phyloP scores from a whole-genome alignment of 495 filamentous ascomycete species.

The Melanomma pulvis-pyrius region DNA sequence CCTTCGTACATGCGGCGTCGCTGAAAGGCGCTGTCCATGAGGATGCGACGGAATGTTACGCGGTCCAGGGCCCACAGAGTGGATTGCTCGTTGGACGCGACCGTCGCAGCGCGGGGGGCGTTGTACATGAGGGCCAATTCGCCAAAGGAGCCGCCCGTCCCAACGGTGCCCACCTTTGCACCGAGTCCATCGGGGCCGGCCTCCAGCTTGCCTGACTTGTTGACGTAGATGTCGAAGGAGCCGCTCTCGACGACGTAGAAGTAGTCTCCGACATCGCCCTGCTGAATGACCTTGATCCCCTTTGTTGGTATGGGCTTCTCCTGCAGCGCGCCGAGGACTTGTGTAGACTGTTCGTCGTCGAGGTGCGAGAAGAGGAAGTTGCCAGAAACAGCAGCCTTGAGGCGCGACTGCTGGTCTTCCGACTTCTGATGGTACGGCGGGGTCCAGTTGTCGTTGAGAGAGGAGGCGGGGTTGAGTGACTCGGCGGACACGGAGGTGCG shows the following conservation, averaged over 20 bases:
- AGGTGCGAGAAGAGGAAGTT: constrained; percentile 96
- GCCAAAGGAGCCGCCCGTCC: constrained; percentile 92
- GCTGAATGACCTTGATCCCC: constrained; percentile 93
- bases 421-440: constrained; percentile 84
- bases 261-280: constrained; percentile 95
- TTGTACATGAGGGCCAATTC: constrained; percentile 99
- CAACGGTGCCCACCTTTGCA: constrained; percentile 76
- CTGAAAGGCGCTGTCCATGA: constrained; percentile 98
- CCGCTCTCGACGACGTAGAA: constrained; percentile 97
- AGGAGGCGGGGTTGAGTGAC: constrained; percentile 84
- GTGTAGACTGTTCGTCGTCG: constrained; percentile 84
- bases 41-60: constrained; percentile 93
- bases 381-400: constrained; percentile 77
- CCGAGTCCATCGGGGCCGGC: constrained; percentile 85
- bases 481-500: constrained; percentile 97
- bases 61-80: constrained; percentile 94
- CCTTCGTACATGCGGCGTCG: constrained; percentile 94
- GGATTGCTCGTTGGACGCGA: constrained; percentile 79
- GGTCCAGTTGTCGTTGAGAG: constrained; percentile 84
- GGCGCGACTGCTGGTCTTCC: constrained; percentile 72
- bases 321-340: constrained; percentile 86
- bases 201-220: constrained; percentile 67
- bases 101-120: constrained; percentile 93
- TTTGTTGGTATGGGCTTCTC: constrained; percentile 95
- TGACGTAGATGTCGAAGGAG: constrained; percentile 88